phyloP scores from a whole-genome alignment of 148 eudicot genomes.

The Gaultheria prostrata region DNA sequence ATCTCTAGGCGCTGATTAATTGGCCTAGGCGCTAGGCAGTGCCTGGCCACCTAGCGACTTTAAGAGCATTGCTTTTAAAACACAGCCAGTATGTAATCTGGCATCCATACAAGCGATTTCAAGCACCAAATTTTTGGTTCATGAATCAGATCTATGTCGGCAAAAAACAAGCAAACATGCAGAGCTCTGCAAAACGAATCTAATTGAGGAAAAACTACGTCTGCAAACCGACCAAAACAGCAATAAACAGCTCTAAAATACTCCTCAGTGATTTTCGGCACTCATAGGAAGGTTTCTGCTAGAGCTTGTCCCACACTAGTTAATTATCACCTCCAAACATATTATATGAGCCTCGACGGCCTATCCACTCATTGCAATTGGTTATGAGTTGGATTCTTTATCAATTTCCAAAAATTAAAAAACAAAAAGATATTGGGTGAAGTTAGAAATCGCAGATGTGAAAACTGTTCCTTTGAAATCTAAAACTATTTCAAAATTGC shows the following conservation, averaged over 20 bases:
- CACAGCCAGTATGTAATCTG: not conserved
- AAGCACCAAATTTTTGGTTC: not conserved
- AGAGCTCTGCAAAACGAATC: not conserved
- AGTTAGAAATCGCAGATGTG: not conserved
- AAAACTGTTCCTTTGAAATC: not conserved
- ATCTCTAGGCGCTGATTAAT: too few relatives aligned
- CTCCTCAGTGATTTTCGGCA: not conserved
- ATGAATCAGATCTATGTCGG: not conserved
- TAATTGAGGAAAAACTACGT: not conserved
- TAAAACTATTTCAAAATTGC: not conserved
- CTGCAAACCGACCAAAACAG: not conserved
- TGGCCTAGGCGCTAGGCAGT: too few relatives aligned
- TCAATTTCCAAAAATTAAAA: not conserved
- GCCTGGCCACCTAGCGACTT: too few relatives aligned
- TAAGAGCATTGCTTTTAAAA: too few relatives aligned
- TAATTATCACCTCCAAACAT: not conserved
- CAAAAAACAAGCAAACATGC: not conserved
- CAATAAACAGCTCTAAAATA: not conserved
- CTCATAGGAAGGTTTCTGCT: not conserved
- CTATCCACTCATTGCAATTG: not conserved
- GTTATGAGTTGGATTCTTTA: not conserved
- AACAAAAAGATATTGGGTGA: not conserved
- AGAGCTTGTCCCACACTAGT: not conserved
- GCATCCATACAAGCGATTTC: not conserved
- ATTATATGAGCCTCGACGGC: not conserved